These are phyloP conservation scores for Colletotrichum tropicale DNA, from an alignment of 2,329 filamentous ascomycete species.

Conservation along the genomic window DNA sequence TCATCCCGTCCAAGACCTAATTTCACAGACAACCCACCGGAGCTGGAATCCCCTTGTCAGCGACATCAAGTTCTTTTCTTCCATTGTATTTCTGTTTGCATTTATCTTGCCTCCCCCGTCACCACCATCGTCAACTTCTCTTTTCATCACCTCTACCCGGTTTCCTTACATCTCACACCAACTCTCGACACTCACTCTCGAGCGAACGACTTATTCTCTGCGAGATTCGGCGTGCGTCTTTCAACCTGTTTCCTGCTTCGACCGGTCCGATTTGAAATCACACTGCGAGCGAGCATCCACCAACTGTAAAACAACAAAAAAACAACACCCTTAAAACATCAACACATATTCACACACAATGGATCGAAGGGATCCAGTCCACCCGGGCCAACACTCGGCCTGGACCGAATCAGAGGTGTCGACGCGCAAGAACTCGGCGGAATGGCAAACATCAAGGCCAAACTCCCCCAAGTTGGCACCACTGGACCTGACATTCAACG, in stretches of 20 bases:
- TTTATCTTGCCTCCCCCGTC: neutral
- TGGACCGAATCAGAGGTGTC: conserved; percentile 18
- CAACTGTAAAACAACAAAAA: neutral
- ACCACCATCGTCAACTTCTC: neutral
- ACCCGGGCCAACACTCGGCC: conserved; percentile 8
- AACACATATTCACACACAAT: neutral
- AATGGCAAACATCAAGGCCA: conserved; percentile 16
- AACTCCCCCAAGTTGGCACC: conserved; percentile 16
- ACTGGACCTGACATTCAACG: conserved; percentile 10
- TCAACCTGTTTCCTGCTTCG: neutral
- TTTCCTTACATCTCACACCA: neutral
- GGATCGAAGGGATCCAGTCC: conserved; percentile 8
- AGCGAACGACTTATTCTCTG: conserved; percentile 14
- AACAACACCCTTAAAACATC: neutral
- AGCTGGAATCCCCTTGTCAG: conserved; percentile 20
- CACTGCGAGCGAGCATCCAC: neutral
- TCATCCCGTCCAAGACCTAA: conserved; percentile 17
- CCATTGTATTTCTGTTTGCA: neutral
- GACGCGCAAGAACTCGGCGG: conserved; percentile 18
- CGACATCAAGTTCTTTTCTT: neutral
- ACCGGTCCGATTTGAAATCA: neutral
- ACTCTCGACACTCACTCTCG: neutral
- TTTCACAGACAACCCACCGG: neutral
- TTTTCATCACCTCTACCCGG: neutral
- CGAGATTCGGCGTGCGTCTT: conserved; percentile 10